A percentile compares a stretch with the other conserved stretches of the same genome.
Evolutionary conservation across 257 asterid species (phyloP).

Genomic region (Solanum sejunctum): DNA sequence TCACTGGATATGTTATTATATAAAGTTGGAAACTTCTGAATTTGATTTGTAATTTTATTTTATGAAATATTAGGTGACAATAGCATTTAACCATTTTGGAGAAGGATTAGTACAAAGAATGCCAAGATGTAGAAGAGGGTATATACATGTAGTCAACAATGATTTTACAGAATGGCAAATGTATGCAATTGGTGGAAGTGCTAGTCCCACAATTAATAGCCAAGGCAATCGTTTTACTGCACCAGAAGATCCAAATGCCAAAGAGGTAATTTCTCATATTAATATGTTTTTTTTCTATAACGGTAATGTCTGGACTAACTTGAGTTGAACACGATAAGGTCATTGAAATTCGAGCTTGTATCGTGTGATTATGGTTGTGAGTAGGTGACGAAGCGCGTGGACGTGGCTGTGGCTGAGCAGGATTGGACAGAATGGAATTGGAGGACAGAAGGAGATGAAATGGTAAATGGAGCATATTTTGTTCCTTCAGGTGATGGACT

Average conservation of each 20-base stretch:
- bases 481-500: conserved; percentile 73
- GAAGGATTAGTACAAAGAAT: conserved; percentile 24
- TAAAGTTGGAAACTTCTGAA: neutral
- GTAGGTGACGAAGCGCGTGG: conserved; percentile 78
- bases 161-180: conserved; percentile 31
- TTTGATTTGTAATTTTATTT: neutral
- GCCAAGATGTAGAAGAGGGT: conserved; percentile 36
- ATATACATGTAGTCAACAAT: conserved; percentile 32
- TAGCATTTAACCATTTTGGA: conserved; percentile 37
- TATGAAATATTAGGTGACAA: conserved; percentile 14
- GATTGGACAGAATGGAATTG: conserved; percentile 80
- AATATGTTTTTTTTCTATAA: neutral
- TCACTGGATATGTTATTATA: too few species aligned
- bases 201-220: conserved; percentile 27
- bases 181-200: conserved; percentile 39
- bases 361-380: neutral
- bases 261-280: conserved; percentile 12
- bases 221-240: conserved; percentile 34
- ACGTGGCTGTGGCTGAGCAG: conserved; percentile 29
- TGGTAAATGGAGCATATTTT: conserved; percentile 84
- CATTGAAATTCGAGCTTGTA: neutral
- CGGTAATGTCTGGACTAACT: neutral
- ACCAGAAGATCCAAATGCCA: conserved; percentile 23
- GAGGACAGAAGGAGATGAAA: conserved; percentile 69
- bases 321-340: neutral